Base-by-base conservation (phyloP, 495 filamentous ascomycete species). In the Neurospora pannonica region DNA sequence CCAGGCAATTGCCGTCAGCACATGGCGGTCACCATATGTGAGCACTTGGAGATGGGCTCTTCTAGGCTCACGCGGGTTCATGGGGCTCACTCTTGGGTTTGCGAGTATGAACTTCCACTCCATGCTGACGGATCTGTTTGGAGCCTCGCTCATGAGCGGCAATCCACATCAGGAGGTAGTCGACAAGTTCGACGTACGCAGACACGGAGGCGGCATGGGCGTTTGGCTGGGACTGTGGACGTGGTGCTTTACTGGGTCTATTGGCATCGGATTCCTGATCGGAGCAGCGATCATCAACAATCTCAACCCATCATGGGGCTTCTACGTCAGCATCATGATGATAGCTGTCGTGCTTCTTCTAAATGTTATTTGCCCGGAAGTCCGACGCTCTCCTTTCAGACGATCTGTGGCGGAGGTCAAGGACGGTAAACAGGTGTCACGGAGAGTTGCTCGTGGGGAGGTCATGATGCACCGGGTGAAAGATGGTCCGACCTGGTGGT, bases 181-280 rank as follows among this genome's bases (percentile, higher is more conserved):
- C 0, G 85, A 90, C 71, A 78, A 82, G 69, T 86, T 86, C 71
- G 91, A 93, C 77, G 86, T 91, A 38, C 86, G 91, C 39, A 84
- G 91, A 40, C 90, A 92, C 74, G 92, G 92, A 19, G 91, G 92
- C 40, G 92, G 92, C 4, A 89, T 93, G 82, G 92, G 92, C 5
- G 80, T 92, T 19, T 94, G 92, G 92, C 84, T 94, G 42, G 92
- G 92, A 5, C 83, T 93, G 37, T 94, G 91, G 90, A 89, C 89
- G 5, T 94, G 90, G 88, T 90, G 90, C 76, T 90, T 86, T 74
- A 90, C 90, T 71, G 90, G 90, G 10, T 91, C 89, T 38, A 81
- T 93, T 54, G 88, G 89, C 4, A 74, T 92, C 38, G 92, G 92
- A 11, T 93, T 93, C 75, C 75, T 92, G 40, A 83, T 92, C 72